phyloP scores from a whole-genome alignment of 192 early-diverging fungal species.

The Phycomyces nitens region DNA sequence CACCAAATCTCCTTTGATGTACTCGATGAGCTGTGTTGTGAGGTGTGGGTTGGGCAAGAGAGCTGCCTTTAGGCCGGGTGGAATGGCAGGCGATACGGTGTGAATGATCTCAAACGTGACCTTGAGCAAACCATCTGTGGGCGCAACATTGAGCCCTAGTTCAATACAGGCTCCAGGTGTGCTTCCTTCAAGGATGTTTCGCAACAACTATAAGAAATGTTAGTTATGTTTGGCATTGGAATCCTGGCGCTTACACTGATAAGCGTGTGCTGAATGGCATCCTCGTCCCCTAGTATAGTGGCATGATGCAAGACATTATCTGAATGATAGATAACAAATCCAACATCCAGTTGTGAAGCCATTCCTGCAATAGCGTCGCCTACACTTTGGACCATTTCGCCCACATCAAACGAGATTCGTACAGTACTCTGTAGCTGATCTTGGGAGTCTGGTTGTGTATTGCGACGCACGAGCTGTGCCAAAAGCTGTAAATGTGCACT shows the following conservation, averaged over 20 bases:
- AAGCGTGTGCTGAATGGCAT: slow-evolving; percentile 46
- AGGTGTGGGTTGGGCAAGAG: slow-evolving; percentile 29
- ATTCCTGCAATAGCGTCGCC: slow-evolving; percentile 57
- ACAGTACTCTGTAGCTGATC: slow-evolving; percentile 9
- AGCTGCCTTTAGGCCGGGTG: not conserved
- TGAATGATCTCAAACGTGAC: slow-evolving; percentile 25
- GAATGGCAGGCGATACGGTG: slow-evolving; percentile 1
- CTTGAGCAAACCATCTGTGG: not conserved
- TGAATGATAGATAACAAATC: slow-evolving; percentile 53
- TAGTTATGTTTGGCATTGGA: not conserved
- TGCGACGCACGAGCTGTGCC: slow-evolving; percentile 30
- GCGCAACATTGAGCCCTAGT: slow-evolving; percentile 40
- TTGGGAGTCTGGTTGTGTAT: slow-evolving; percentile 16
- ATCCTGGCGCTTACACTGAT: slow-evolving; percentile 43
- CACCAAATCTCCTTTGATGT: slow-evolving; percentile 15
- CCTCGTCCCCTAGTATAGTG: slow-evolving; percentile 51
- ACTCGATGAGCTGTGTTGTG: slow-evolving; percentile 23
- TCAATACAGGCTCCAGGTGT: slow-evolving; percentile 49
- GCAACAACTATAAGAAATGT: slow-evolving; percentile 47
- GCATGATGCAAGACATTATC: slow-evolving; percentile 51
- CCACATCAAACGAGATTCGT: slow-evolving; percentile 48
- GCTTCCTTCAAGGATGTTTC: slow-evolving; percentile 46
- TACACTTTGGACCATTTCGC: slow-evolving; percentile 51
- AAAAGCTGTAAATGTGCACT: slow-evolving; percentile 41
- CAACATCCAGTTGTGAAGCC: slow-evolving; percentile 48